Base-by-base conservation (phyloP, 164 flowering plant species). In the Malania oleifera region DNA sequence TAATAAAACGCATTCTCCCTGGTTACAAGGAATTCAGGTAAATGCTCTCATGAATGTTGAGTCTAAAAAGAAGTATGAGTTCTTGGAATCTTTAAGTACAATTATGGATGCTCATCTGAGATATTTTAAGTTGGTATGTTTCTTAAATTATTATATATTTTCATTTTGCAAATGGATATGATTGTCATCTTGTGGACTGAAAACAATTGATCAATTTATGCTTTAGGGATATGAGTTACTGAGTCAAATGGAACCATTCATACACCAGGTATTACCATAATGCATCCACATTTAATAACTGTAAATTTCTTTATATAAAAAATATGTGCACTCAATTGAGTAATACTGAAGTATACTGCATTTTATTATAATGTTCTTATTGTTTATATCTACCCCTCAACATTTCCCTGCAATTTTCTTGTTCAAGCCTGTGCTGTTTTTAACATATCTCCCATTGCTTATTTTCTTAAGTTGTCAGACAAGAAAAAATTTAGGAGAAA, bases 51-150 rank as follows among this genome's bases (percentile, higher is more conserved):
- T 75, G 71, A 85, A 79, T 72, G 61, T 92, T 66, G 96, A 92
- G 77, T 75, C 91, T 31, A 92, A 85, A 75, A 92, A 92, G 84
- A 92, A 89, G 73, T 84, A 73, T 48, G 85, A 82, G 76, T 89
- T 92, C 66, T 70, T 92, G 80, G 96, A 92, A 71, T 83, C 93
- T 20, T 67, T 92, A 43, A 92, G 96, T 75, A 93, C 95, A 52
- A 82, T 84, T 25, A 89, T 89, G 98, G 98, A 92, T 81, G 91
- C 91, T 40, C 96, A 92, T 72, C 72, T 92, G 52, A 82, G 91
- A 77, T 89, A 84, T 65, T 92, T 85, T 53, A 92, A 92, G 73
- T 82, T 77, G 89, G 96, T 92, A 22, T 19, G 73, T 61, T 66
- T 51, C 22, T 61, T 29, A 7, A 38, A 34, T 50, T 20, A 18